Evolutionary conservation across 495 filamentous ascomycete genomes (phyloP).

Genomic region (Penicillium cataractarum): DNA sequence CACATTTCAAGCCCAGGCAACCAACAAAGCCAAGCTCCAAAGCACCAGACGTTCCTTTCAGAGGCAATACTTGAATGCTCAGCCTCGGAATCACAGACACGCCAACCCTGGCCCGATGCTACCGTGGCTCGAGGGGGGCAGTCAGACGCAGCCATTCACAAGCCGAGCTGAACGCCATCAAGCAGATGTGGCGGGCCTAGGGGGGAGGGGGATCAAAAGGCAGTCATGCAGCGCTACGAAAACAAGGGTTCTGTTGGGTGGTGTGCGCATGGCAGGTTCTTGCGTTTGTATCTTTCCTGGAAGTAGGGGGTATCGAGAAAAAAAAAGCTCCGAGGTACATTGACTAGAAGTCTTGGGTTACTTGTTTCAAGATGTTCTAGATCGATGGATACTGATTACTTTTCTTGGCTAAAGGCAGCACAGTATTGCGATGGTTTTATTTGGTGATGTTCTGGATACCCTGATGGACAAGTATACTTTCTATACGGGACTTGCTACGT

Average conservation of each 20-base stretch:
- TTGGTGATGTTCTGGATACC: neutral
- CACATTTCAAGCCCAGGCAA: no score
- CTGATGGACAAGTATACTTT: neutral
- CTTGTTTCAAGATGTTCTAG: neutral
- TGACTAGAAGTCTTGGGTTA: neutral
- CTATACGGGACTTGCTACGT: neutral
- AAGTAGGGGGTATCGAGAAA: neutral
- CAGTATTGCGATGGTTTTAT: neutral
- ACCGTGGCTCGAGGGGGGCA: slow-evolving; percentile 26
- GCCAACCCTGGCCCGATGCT: slow-evolving; percentile 27
- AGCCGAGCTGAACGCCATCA: slow-evolving; percentile 20
- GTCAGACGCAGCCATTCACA: slow-evolving; percentile 26
- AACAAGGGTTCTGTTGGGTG: neutral
- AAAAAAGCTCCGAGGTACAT: neutral
- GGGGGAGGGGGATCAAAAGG: slow-evolving; percentile 14
- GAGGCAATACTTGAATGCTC: slow-evolving; percentile 6
- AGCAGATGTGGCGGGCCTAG: slow-evolving; percentile 3
- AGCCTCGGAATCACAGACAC: slow-evolving; percentile 8
- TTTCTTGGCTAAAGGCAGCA: neutral
- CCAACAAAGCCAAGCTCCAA: neutral
- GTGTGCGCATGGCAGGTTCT: slow-evolving; percentile 2
- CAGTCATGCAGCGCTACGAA: neutral
- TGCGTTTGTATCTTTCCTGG: neutral
- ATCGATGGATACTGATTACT: neutral
- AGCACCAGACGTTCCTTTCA: neutral